Conservation (phyloP, 805 yeast genomes). For the Metschnikowia baotianmanensis region DNA sequence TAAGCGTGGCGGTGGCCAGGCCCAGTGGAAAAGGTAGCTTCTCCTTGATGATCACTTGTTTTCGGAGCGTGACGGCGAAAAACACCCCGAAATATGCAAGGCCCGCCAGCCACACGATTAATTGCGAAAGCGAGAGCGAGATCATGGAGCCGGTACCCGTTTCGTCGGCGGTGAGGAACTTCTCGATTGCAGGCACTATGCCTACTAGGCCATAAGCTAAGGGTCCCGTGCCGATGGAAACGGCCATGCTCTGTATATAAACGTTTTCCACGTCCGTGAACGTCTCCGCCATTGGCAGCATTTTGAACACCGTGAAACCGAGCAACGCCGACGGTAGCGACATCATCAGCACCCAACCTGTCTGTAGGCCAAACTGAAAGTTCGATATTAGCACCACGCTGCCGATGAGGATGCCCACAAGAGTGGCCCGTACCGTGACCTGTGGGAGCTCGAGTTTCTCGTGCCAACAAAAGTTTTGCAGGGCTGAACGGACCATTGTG, state of each 20-base stretch:
- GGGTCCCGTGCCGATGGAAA: conserved; percentile 98
- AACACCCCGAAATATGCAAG: conserved; percentile 93
- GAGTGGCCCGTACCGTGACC: conserved; percentile 67
- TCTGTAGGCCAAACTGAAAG: conserved; percentile 94
- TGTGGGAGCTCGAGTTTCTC: conserved; percentile 58
- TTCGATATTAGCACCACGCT: conserved; percentile 82
- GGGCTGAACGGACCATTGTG: background rate
- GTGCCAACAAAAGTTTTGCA: conserved; percentile 16
- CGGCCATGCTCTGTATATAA: conserved; percentile 86
- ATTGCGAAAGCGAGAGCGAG: conserved; percentile 43
- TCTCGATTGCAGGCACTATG: conserved; percentile 92
- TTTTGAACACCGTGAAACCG: conserved; percentile 79
- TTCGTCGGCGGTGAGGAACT: conserved; percentile 75
- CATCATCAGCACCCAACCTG: conserved; percentile 99
- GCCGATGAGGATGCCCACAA: conserved; percentile 82
- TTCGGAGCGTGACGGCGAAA: conserved; percentile 85
- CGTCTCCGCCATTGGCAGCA: conserved; percentile 44
- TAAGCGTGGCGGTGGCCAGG: conserved; percentile 90
- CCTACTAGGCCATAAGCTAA: conserved; percentile 94
- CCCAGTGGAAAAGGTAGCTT: conserved; percentile 94
- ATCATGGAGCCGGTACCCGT: conserved; percentile 53
- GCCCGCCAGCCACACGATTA: conserved; percentile 81
- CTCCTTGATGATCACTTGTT: conserved; percentile 83
- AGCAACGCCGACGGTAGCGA: conserved; percentile 88
- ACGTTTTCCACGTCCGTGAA: conserved; percentile 92